Conservation (phyloP, 2,329 filamentous ascomycete genomes). For the Pseudogymnoascus sp. region DNA sequence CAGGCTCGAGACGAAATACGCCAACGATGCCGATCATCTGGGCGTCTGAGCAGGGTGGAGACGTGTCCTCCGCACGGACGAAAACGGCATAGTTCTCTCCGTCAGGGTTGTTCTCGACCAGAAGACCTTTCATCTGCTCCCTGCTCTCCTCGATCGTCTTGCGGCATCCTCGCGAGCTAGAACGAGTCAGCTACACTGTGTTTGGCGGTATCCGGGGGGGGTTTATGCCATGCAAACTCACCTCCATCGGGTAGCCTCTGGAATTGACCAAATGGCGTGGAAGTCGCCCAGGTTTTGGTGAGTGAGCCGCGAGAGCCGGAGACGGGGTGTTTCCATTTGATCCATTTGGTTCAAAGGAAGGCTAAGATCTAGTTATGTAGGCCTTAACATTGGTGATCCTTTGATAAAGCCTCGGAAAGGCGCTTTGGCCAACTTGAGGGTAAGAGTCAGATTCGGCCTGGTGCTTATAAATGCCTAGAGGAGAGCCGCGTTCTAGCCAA, state of each 20-base stretch:
- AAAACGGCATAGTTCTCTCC: slow-evolving; percentile 14
- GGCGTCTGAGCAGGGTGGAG: not conserved
- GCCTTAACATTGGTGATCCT: not conserved
- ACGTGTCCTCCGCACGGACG: not conserved
- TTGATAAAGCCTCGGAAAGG: not conserved
- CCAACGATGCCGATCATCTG: slow-evolving; percentile 4
- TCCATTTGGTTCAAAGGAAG: not conserved
- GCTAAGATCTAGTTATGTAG: not conserved
- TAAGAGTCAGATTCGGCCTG: not conserved
- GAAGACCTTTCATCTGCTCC: slow-evolving; percentile 10
- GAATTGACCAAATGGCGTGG: slow-evolving; percentile 10
- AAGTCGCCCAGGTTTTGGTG: slow-evolving; percentile 4
- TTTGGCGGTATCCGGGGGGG: not conserved
- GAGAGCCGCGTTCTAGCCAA: not conserved
- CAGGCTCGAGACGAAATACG: slow-evolving; percentile 1
- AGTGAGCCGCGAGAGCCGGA: slow-evolving; percentile 1
- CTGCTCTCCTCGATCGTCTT: slow-evolving; percentile 12
- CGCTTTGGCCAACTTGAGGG: not conserved
- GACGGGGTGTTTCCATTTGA: slow-evolving; percentile 6
- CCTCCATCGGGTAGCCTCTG: slow-evolving; percentile 11
- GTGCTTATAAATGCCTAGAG: not conserved
- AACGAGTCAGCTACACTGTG: not conserved
- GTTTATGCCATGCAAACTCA: not conserved
- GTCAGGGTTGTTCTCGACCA: slow-evolving; percentile 11
- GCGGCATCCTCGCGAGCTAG: slow-evolving; percentile 5